These are phyloP conservation scores for Fraxinus xanthoxyloides DNA, from an alignment of 305 asterid genomes.

Conservation along the genomic window DNA sequence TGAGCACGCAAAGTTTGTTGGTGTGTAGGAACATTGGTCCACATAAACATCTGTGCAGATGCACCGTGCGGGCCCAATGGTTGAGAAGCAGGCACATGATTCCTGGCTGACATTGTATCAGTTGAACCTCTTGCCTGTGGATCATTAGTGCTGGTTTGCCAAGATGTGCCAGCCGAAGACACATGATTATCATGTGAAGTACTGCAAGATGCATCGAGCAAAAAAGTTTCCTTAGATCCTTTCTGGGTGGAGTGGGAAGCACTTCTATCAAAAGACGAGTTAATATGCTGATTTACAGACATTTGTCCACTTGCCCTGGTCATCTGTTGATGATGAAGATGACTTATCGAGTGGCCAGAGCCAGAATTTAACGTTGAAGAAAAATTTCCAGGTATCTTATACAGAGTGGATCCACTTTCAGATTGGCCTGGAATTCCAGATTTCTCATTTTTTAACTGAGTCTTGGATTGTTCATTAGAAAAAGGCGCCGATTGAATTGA, in stretches of 20 bases:
- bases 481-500: slow-evolving; percentile 48
- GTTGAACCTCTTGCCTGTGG: slow-evolving; percentile 35
- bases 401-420: slow-evolving; percentile 28
- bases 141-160: slow-evolving; percentile 30
- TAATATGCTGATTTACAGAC: slow-evolving; percentile 31
- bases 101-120: slow-evolving; percentile 31
- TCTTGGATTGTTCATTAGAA: slow-evolving; percentile 34
- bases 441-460: slow-evolving; percentile 36
- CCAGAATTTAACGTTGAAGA: slow-evolving; percentile 45
- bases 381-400: slow-evolving; percentile 43
- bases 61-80: slow-evolving; percentile 37
- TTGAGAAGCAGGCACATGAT: slow-evolving; percentile 30
- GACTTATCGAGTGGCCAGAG: slow-evolving; percentile 39
- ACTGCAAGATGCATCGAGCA: slow-evolving; percentile 40
- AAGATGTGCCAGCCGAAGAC: slow-evolving; percentile 26
- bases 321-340: slow-evolving; percentile 43
- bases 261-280: slow-evolving; percentile 30
- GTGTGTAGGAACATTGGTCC: slow-evolving; percentile 47
- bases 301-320: slow-evolving; percentile 41
- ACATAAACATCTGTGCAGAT: slow-evolving; percentile 34
- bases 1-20: slow-evolving; percentile 37
- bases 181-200: slow-evolving; percentile 29
- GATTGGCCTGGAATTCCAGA: slow-evolving; percentile 30
- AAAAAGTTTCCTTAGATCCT: slow-evolving; percentile 38
- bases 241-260: slow-evolving; percentile 37